Percentiles rank a stretch among this genome's conserved stretches.
Conservation (phyloP, 257 asterid species). For the Solanum gracilifrons region DNA sequence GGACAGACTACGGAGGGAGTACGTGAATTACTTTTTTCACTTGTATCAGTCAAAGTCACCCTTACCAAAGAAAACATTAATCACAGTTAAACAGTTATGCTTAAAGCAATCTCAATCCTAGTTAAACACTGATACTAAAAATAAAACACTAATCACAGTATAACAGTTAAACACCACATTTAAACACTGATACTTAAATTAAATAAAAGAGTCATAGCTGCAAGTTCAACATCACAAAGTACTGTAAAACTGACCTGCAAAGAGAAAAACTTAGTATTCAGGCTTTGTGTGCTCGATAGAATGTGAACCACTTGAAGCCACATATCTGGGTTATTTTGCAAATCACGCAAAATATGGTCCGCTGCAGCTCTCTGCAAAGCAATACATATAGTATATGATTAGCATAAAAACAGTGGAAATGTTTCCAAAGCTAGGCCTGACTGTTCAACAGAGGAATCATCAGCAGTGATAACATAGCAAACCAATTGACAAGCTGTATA, state of each 20-base stretch:
- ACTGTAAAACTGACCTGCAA: slow-evolving; percentile 56
- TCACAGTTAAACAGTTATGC: neutral
- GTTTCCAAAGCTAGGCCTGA: neutral
- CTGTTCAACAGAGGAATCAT: neutral
- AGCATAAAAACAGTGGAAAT: neutral
- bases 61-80: neutral
- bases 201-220: neutral
- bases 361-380: slow-evolving; percentile 77
- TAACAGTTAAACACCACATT: neutral
- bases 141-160: neutral
- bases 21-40: neutral
- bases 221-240: neutral
- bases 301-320: slow-evolving; percentile 99
- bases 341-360: slow-evolving; percentile 81
- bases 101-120: neutral
- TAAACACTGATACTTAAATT: neutral
- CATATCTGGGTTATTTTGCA: slow-evolving; percentile 90
- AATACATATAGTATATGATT: neutral
- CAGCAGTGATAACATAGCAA: neutral
- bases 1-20: neutral
- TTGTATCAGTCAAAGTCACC: neutral
- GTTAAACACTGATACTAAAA: neutral
- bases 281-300: slow-evolving; percentile 60
- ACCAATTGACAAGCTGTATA: neutral
- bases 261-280: slow-evolving; percentile 88